These are phyloP conservation scores for Tephrocybe rancida DNA, from an alignment of 768 basidiomycete genomes.

Conservation along the genomic window DNA sequence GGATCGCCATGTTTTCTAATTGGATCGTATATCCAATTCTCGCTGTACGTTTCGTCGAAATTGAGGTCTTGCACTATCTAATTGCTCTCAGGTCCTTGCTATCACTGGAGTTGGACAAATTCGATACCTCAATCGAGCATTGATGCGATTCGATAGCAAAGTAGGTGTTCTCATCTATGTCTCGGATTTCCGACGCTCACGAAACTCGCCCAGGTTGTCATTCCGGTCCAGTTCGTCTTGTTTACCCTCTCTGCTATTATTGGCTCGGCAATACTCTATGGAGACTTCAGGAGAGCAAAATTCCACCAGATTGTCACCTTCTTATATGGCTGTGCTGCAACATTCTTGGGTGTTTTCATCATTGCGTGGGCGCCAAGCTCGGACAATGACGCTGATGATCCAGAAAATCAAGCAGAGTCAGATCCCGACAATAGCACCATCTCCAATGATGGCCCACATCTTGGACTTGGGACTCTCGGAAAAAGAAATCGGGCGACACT, in stretches of 20 bases:
- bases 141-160: conserved; percentile 94
- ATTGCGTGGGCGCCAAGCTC: conserved; percentile 67
- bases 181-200: background rate
- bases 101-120: conserved; percentile 84
- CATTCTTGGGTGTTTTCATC: conserved; percentile 87
- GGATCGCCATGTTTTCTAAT: conserved; percentile 73
- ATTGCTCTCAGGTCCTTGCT: conserved; percentile 55
- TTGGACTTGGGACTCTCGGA: conserved; percentile 36
- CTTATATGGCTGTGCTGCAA: conserved; percentile 85
- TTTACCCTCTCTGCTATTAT: conserved; percentile 93
- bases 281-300: conserved; percentile 83
- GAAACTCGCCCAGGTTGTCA: conserved; percentile 66
- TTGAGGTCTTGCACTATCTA: background rate
- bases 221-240: conserved; percentile 93
- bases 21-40: conserved; percentile 87
- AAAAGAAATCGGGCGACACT: conserved; percentile 46
- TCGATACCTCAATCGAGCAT: conserved; percentile 79
- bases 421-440: conserved; percentile 20
- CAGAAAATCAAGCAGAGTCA: conserved; percentile 27
- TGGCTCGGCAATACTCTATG: conserved; percentile 92
- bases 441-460: conserved; percentile 24
- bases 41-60: conserved; percentile 40
- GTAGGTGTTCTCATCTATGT: conserved; percentile 35
- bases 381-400: conserved; percentile 26
- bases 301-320: conserved; percentile 86